Percentiles rank a stretch among this genome's conserved stretches.
phyloP scores from a whole-genome alignment of 768 basidiomycete species.

The Tulasnella sp. region DNA sequence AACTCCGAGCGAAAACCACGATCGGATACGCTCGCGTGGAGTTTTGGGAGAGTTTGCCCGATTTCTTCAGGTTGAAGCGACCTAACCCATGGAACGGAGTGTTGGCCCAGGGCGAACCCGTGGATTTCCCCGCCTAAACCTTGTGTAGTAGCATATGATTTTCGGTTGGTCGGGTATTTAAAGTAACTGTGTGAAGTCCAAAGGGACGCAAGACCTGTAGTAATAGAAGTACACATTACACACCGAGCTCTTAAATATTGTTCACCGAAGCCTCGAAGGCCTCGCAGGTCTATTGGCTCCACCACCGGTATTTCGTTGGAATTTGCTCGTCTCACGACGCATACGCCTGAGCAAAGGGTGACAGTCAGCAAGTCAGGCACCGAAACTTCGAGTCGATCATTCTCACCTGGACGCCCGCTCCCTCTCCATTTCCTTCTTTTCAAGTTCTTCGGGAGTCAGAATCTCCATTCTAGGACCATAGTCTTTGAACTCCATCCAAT shows the following conservation, averaged over 20 bases:
- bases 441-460: conserved; percentile 82
- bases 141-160: background rate
- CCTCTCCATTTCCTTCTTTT: conserved; percentile 75
- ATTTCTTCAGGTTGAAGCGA: background rate
- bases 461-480: conserved; percentile 83
- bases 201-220: background rate
- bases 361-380: background rate
- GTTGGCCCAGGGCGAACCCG: background rate
- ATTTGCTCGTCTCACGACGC: conserved; percentile 55
- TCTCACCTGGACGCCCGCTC: conserved; percentile 68
- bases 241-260: background rate
- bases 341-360: conserved; percentile 38
- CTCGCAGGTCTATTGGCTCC: conserved; percentile 7
- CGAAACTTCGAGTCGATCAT: background rate
- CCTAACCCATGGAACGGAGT: background rate
- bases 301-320: conserved; percentile 28
- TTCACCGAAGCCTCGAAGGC: conserved; percentile 8
- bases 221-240: background rate
- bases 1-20: background rate
- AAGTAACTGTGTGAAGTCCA: background rate
- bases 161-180: background rate
- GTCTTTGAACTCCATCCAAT: conserved; percentile 88
- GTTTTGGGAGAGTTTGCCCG: background rate
- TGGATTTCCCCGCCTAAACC: background rate
- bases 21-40: background rate